Conservation (phyloP, 805 yeast species). For the Lipomyces sp. region DNA sequence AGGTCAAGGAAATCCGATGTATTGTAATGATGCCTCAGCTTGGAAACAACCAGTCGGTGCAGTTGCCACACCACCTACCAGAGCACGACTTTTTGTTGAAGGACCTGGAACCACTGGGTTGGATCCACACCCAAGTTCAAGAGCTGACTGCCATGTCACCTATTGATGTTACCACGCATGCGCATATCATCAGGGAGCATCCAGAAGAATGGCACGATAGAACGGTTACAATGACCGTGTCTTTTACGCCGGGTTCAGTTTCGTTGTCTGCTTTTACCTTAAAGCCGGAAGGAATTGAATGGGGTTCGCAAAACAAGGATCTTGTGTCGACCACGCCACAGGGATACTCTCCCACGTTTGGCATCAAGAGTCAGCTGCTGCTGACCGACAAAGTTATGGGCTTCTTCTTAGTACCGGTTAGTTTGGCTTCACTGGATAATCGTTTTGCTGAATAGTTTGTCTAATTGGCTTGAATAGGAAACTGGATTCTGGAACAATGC, state of each 20-base stretch:
- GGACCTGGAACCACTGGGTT: conserved; percentile 81
- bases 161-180: conserved; percentile 68
- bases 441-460: neutral
- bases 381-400: conserved; percentile 79
- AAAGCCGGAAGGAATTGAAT: conserved; percentile 66
- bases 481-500: conserved; percentile 88
- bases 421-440: neutral
- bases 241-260: conserved; percentile 83
- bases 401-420: conserved; percentile 75
- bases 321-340: conserved; percentile 60
- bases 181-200: conserved; percentile 47
- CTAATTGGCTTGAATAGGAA: conserved; percentile 43
- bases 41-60: conserved; percentile 69
- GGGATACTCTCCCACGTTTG: conserved; percentile 68
- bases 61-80: conserved; percentile 59
- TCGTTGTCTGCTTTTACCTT: conserved; percentile 70
- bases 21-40: conserved; percentile 87
- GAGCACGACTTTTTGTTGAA: conserved; percentile 48
- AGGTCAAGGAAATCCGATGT: conserved; percentile 75
- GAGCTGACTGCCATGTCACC: conserved; percentile 70
- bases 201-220: conserved; percentile 50
- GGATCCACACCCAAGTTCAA: conserved; percentile 88
- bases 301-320: conserved; percentile 76
- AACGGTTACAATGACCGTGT: conserved; percentile 64
- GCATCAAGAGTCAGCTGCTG: conserved; percentile 67